Percentiles rank a stretch among this genome's conserved stretches.
phyloP scores from a whole-genome alignment of 768 basidiomycete species.

The Kwoniella europaea region DNA sequence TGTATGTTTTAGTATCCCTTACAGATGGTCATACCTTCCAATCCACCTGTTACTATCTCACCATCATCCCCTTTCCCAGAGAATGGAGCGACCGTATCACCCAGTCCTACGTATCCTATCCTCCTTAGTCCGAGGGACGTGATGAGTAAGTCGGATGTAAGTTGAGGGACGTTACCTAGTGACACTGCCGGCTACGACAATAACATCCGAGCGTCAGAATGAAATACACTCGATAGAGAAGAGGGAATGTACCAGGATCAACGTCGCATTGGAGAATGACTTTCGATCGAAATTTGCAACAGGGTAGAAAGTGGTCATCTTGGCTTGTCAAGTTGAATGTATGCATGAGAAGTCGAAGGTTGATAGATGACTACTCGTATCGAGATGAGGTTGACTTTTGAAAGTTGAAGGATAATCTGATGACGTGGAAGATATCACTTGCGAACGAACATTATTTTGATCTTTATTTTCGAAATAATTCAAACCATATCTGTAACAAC shows the following conservation, averaged over 20 bases:
- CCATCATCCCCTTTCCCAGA: slow-evolving; percentile 71
- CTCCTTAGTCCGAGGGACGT: slow-evolving; percentile 67
- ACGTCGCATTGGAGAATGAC: slow-evolving; percentile 8
- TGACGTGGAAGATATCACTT: slow-evolving; percentile 29
- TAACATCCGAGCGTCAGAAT: neutral
- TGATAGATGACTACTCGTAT: too few relatives aligned
- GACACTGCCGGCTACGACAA: slow-evolving; percentile 25
- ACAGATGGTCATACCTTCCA: slow-evolving; percentile 68
- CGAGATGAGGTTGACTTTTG: too few relatives aligned
- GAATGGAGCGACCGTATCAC: slow-evolving; percentile 69
- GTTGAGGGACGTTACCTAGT: slow-evolving; percentile 60
- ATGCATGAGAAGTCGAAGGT: neutral
- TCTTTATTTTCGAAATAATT: neutral
- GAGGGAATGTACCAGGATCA: slow-evolving; percentile 18
- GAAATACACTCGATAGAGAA: neutral
- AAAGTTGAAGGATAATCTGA: neutral
- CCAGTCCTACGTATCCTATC: slow-evolving; percentile 69
- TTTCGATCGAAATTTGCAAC: neutral
- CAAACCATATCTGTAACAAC: too few relatives aligned
- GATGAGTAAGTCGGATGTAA: slow-evolving; percentile 76
- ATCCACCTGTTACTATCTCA: slow-evolving; percentile 71
- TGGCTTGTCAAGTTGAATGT: neutral
- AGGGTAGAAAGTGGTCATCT: slow-evolving; percentile 41
- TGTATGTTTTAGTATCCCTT: neutral
- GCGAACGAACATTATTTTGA: slow-evolving; percentile 3